Conservation (phyloP, 352 stramenopile genomes). For the Phytophthora vignae region DNA sequence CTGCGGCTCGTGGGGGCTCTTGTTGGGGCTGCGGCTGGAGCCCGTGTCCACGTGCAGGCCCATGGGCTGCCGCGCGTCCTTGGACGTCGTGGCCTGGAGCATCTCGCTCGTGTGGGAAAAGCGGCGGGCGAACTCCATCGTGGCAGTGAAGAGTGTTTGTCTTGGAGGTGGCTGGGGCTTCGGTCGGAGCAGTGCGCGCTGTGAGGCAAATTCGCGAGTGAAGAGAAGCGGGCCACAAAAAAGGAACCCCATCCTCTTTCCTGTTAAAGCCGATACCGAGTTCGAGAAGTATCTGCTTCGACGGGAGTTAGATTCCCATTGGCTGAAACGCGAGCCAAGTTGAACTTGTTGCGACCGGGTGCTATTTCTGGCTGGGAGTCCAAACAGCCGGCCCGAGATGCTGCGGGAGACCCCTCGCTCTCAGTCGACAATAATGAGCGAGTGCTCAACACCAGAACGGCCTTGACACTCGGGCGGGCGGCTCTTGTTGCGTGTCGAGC, state of each 20-base stretch:
- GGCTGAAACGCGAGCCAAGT: conserved; percentile 17
- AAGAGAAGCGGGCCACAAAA: conserved; percentile 21
- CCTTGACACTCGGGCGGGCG: neutral
- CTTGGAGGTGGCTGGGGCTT: conserved; percentile 6
- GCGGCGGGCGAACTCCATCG: conserved; percentile 51
- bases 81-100: conserved; percentile 34
- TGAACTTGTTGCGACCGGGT: conserved; percentile 22
- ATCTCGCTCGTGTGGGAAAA: conserved; percentile 47
- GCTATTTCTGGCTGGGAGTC: conserved; percentile 13
- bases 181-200: conserved; percentile 24
- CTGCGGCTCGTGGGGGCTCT: conserved; percentile 28
- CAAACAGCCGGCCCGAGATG: conserved; percentile 6
- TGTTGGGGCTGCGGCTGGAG: conserved; percentile 37
- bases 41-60: conserved; percentile 65
- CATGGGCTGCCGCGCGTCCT: conserved; percentile 35
- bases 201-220: conserved; percentile 51
- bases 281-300: conserved; percentile 26
- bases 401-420: neutral
- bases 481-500: conserved; percentile 23
- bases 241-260: conserved; percentile 24
- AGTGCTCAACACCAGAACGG: conserved; percentile 19
- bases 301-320: conserved; percentile 10
- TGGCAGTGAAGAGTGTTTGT: conserved; percentile 18
- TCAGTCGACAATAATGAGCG: neutral
- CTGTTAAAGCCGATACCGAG: conserved; percentile 16